Evolutionary conservation across 83 land plant genomes (phyloP).

Genomic region (Diphasiastrum complanatum): DNA sequence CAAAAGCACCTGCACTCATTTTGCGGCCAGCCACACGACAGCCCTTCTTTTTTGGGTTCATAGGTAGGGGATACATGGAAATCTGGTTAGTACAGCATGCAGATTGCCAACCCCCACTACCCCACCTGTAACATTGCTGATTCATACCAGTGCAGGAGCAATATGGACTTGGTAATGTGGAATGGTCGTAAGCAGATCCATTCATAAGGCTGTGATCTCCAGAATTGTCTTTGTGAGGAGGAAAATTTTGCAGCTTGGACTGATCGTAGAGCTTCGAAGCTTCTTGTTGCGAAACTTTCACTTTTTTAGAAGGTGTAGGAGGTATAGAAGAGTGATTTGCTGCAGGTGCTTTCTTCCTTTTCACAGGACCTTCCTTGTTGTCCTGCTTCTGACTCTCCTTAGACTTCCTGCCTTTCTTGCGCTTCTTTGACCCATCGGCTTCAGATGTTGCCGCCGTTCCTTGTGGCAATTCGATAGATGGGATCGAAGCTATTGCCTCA

Average conservation of each 20-base stretch:
- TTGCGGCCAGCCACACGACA: constrained; percentile 75
- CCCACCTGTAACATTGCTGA: constrained; percentile 51
- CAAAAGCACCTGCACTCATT: constrained; percentile 79
- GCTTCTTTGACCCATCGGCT: too few relatives aligned
- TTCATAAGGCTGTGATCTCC: background rate
- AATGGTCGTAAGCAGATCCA: background rate
- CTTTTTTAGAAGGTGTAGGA: too few relatives aligned
- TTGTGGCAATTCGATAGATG: too few relatives aligned
- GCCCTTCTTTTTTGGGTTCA: constrained; percentile 63
- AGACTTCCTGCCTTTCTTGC: too few relatives aligned
- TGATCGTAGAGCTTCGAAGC: too few relatives aligned
- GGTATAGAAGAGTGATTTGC: too few relatives aligned
- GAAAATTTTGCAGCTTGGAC: constrained; percentile 35
- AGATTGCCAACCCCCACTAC: constrained; percentile 86
- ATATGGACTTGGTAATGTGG: constrained; percentile 12
- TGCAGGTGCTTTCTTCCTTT: too few relatives aligned
- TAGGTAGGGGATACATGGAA: constrained; percentile 62
- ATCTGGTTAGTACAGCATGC: constrained; percentile 67
- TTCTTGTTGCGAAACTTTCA: too few relatives aligned
- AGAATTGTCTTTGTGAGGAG: background rate
- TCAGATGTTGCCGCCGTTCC: too few relatives aligned
- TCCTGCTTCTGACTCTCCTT: too few relatives aligned
- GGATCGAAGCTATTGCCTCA: too few relatives aligned
- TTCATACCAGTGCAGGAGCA: constrained; percentile 26
- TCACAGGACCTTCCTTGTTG: too few relatives aligned